These are phyloP conservation scores for Adansonia grandidieri DNA, from an alignment of 441 rosid genomes.

Conservation along the genomic window DNA sequence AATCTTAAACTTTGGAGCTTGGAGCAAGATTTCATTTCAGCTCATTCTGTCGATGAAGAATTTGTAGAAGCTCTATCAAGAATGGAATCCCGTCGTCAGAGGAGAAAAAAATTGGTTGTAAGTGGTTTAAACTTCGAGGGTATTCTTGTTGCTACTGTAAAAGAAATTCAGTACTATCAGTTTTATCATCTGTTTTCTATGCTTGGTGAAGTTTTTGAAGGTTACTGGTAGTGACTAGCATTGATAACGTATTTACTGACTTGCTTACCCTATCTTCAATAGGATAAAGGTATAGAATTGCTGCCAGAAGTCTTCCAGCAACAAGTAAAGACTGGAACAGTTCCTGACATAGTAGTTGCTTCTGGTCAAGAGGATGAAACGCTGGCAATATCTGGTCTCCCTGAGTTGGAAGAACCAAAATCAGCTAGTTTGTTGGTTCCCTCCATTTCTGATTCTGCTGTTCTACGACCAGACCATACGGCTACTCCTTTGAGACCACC, in stretches of 20 bases:
- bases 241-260: conserved; percentile 13
- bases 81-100: conserved; percentile 62
- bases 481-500: conserved; percentile 37
- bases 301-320: conserved; percentile 77
- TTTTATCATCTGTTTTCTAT: conserved; percentile 4
- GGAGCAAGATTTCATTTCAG: conserved; percentile 64
- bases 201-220: conserved; percentile 18
- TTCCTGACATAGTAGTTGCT: conserved; percentile 38
- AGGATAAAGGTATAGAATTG: conserved; percentile 71
- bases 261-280: conserved; percentile 33
- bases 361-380: conserved; percentile 49
- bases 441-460: conserved; percentile 40
- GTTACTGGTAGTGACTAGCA: neutral
- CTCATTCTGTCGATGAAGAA: conserved; percentile 49
- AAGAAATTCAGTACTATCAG: neutral
- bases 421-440: conserved; percentile 45
- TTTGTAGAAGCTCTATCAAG: conserved; percentile 54
- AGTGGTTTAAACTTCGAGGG: conserved; percentile 43
- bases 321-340: conserved; percentile 57
- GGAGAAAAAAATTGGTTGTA: conserved; percentile 80
- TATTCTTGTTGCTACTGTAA: conserved; percentile 16
- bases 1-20: conserved; percentile 61
- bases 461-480: conserved; percentile 33
- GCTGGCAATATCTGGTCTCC: conserved; percentile 41
- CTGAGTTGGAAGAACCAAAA: conserved; percentile 38